These are phyloP conservation scores for Eucalyptus pauciflora DNA, from an alignment of 345 rosid genomes.

Conservation along the genomic window DNA sequence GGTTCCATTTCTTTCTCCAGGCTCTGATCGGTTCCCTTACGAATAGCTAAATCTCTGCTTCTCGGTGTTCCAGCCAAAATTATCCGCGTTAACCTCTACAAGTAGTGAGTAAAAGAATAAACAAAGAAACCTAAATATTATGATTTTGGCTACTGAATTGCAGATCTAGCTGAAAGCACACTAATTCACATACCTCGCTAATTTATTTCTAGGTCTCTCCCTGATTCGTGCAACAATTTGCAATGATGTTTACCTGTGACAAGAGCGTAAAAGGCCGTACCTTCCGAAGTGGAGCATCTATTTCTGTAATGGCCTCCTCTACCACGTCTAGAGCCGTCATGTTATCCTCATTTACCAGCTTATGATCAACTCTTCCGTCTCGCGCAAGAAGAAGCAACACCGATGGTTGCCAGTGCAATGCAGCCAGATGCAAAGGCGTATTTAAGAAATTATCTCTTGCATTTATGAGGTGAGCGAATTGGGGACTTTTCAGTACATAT, in stretches of 20 bases:
- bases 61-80: not conserved
- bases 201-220: not conserved
- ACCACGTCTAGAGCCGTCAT: not conserved
- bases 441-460: not conserved
- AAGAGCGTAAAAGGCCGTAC: not conserved
- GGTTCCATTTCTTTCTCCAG: accelerated
- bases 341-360: not conserved
- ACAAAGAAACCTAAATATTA: not conserved
- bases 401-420: not conserved
- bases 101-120: not conserved
- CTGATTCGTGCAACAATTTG: not conserved
- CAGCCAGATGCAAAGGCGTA: not conserved
- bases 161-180: not conserved
- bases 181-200: not conserved
- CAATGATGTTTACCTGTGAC: not conserved
- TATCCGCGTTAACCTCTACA: not conserved
- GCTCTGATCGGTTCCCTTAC: accelerated
- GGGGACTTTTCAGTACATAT: not conserved
- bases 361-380: not conserved
- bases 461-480: not conserved
- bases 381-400: not conserved
- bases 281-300: not conserved
- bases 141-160: not conserved
- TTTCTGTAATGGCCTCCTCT: not conserved
- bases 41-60: accelerated